Conservation (phyloP, 23 red algal species). For the Cyanidioschyzon merolae region DNA sequence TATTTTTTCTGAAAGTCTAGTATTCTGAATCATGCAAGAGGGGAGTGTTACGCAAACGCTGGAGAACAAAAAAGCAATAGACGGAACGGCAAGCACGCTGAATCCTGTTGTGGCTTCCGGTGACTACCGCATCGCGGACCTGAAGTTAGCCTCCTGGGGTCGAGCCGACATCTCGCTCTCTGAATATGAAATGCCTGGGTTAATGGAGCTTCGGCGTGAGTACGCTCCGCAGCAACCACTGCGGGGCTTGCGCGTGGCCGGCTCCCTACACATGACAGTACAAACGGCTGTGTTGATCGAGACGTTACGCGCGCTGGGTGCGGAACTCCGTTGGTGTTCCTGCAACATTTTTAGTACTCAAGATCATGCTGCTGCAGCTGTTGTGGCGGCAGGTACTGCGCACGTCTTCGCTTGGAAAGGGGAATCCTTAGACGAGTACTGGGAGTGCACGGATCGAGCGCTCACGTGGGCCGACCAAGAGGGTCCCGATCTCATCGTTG, state of each 20-base stretch:
- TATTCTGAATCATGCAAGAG: background rate
- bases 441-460: conserved; percentile 93
- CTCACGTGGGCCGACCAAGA: conserved; percentile 82
- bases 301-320: conserved; percentile 84
- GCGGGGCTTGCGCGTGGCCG: conserved; percentile 65
- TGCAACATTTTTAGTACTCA: conserved; percentile 99
- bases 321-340: conserved; percentile 91
- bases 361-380: conserved; percentile 92
- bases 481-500: conserved; percentile 87
- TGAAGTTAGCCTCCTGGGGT: conserved; percentile 70
- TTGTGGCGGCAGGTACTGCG: conserved; percentile 53
- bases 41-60: background rate
- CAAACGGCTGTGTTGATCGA: conserved; percentile 98
- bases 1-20: too few species aligned
- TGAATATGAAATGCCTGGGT: conserved; percentile 91
- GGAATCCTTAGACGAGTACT: conserved; percentile 86
- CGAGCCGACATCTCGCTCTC: conserved; percentile 81
- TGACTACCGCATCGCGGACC: conserved; percentile 86
- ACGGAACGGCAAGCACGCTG: background rate
- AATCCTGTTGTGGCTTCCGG: conserved; percentile 12
- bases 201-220: conserved; percentile 80
- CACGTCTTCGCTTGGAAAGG: conserved; percentile 97
- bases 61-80: background rate
- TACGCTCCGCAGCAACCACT: conserved; percentile 72
- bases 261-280: conserved; percentile 97